Percentiles rank a stretch among this genome's conserved stretches.
These are phyloP conservation scores for Lumnitzera racemosa DNA, from an alignment of 345 rosid genomes.

Conservation along the genomic window DNA sequence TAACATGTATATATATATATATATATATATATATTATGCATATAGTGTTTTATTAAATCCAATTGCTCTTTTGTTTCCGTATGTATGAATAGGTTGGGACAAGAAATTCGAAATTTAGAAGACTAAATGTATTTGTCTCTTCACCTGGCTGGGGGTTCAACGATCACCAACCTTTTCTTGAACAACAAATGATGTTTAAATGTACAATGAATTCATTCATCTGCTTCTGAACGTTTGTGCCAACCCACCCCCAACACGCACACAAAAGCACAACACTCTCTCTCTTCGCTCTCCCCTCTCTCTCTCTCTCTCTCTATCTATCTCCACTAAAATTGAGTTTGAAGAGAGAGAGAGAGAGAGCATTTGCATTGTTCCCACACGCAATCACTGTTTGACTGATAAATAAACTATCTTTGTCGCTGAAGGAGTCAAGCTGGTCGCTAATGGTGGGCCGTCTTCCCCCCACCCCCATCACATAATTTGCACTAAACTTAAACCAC, in stretches of 20 bases:
- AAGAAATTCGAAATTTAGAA: no score
- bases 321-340: neutral
- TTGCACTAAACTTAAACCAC: no score
- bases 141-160: slow-evolving; percentile 46
- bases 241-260: neutral
- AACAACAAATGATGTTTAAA: slow-evolving; percentile 40
- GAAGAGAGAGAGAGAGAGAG: neutral
- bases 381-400: slow-evolving; percentile 1
- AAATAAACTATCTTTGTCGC: no score
- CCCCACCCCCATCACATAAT: no score
- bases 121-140: slow-evolving; percentile 5
- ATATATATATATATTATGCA: no score
- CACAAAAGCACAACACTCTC: neutral
- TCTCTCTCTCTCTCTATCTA: neutral
- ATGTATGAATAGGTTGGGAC: no score
- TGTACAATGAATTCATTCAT: slow-evolving; percentile 34
- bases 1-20: no score
- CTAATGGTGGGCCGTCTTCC: no score
- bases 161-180: slow-evolving; percentile 61
- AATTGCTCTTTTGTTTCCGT: no score
- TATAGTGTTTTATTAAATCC: no score
- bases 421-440: no score
- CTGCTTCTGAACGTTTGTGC: slow-evolving; percentile 8
- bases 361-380: slow-evolving; percentile 9
- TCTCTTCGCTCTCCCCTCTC: slow-evolving; percentile 12